phyloP scores from a whole-genome alignment of 2,329 filamentous ascomycete species.

The Hypoxylon sp. region DNA sequence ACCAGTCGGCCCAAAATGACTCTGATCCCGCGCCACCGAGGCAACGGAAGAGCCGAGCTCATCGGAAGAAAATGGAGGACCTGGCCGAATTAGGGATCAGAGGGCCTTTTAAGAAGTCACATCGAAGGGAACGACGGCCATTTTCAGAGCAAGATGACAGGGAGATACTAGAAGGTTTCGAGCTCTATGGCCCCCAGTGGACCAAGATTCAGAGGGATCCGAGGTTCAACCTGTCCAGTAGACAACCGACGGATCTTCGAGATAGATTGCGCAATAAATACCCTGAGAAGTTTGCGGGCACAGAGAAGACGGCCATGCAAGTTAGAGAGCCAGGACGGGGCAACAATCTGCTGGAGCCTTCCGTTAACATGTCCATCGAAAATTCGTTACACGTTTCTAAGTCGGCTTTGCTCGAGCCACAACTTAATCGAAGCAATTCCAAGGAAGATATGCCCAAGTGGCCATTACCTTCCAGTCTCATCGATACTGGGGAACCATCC shows the following conservation, averaged over 20 bases:
- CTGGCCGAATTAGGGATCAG: conserved; percentile 71
- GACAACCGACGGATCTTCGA: conserved; percentile 74
- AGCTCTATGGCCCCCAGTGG: conserved; percentile 74
- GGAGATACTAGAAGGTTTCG: conserved; percentile 72
- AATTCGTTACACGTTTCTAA: conserved; percentile 61
- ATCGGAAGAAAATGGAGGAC: conserved; percentile 70
- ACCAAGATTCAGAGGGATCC: conserved; percentile 75
- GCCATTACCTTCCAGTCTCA: conserved; percentile 55
- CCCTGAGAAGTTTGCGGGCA: conserved; percentile 69
- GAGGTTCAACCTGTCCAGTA: conserved; percentile 68
- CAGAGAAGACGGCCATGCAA: conserved; percentile 69
- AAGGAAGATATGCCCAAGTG: conserved; percentile 65
- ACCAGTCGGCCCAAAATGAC: conserved; percentile 50
- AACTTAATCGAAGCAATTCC: conserved; percentile 59
- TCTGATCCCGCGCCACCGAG: conserved; percentile 57
- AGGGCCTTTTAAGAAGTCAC: conserved; percentile 73
- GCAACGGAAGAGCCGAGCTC: conserved; percentile 66
- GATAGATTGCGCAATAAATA: conserved; percentile 76
- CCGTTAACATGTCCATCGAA: conserved; percentile 65
- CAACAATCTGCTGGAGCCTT: conserved; percentile 66
- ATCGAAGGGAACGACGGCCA: conserved; percentile 70
- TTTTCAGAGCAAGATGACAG: conserved; percentile 75
- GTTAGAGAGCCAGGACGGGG: conserved; percentile 59
- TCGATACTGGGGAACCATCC: conserved; percentile 55
- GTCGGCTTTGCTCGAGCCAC: conserved; percentile 57